Evolutionary conservation across 2,329 filamentous ascomycete species (phyloP), one percentile per base, ranked within the genome.

Genomic region (Nannizziopsis barbatae): DNA sequence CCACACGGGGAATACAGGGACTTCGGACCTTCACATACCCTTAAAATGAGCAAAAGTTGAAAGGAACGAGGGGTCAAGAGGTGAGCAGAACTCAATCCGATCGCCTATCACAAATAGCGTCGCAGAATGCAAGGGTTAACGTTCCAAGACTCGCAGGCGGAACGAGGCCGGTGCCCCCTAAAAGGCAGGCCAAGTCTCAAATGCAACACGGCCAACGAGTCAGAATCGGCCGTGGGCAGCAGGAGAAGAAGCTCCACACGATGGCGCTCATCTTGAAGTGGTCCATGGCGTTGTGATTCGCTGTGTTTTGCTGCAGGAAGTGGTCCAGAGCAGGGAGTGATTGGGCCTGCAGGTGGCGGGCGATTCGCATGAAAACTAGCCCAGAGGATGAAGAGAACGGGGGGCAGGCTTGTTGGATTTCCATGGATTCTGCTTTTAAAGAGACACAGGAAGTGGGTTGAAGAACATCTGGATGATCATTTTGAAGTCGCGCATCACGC

Each of bases 191-290:
- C 44, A 46, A 46, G 44, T 46, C 44, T 46, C 44, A 40, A 46
- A 46, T 46, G 44, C 44, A 46, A 46, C 44, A 46, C 44, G 36
- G 36, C 44, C 44, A 30, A 39, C 44, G 44, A 46, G 36, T 46
- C 44, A 46, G 36, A 46, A 32, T 46, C 30, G 35, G 36, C 44
- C n/a, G 27, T 15, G 6, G 14, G 8, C 36, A 17, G 7, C 14
- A 46, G 35, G 15, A 14, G 10, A 18, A 3, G 35, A 45, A 27
- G 22, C 33, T 38, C 43, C 43, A 45, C 43, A 38, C n/a, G 4
- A 11, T 45, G 33, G 14, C 20, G 14, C 17, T 39, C 18, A 22
- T 17, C 11, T n/a, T 37, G 42, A n/a, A 17, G 32, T 37, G 22
- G 22, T 27, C 22, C 22, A 27, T 27, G 22, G 22, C 14, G 44